phyloP scores from a whole-genome alignment of 805 yeast species.

The Kluyveromyces dobzhanskii region DNA sequence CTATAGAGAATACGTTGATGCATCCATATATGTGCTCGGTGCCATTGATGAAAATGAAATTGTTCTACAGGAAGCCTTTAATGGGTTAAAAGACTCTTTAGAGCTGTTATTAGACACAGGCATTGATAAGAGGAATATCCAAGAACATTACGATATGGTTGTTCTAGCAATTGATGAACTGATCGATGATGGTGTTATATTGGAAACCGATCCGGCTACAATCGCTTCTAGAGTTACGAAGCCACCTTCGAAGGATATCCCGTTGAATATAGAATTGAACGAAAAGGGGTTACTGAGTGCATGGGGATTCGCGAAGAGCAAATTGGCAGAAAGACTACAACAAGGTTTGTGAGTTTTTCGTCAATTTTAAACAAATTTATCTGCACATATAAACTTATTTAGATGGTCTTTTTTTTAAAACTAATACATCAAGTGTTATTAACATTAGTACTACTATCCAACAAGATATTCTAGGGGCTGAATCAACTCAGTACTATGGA shows the following conservation, averaged over 20 bases:
- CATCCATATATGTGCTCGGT: slow-evolving; percentile 63
- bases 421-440: too few species aligned
- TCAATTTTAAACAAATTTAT: too few species aligned
- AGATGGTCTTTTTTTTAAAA: too few species aligned
- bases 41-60: slow-evolving; percentile 76
- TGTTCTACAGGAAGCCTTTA: slow-evolving; percentile 62
- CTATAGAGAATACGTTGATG: slow-evolving; percentile 80
- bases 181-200: slow-evolving; percentile 84
- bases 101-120: slow-evolving; percentile 58
- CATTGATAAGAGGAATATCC: slow-evolving; percentile 68
- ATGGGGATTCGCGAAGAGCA: slow-evolving; percentile 80
- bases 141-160: slow-evolving; percentile 80
- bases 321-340: slow-evolving; percentile 44
- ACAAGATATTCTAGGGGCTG: too few species aligned
- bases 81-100: slow-evolving; percentile 73
- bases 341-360: slow-evolving; percentile 29
- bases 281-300: slow-evolving; percentile 78
- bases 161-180: slow-evolving; percentile 85
- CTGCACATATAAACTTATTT: too few species aligned
- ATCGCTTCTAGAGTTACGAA: slow-evolving; percentile 89
- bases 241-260: slow-evolving; percentile 64
- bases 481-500: too few species aligned
- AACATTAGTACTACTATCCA: too few species aligned
- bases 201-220: slow-evolving; percentile 81
- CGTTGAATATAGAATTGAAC: slow-evolving; percentile 52